These are phyloP conservation scores for Podospora appendiculata DNA, from an alignment of 495 filamentous ascomycete species.

Conservation along the genomic window DNA sequence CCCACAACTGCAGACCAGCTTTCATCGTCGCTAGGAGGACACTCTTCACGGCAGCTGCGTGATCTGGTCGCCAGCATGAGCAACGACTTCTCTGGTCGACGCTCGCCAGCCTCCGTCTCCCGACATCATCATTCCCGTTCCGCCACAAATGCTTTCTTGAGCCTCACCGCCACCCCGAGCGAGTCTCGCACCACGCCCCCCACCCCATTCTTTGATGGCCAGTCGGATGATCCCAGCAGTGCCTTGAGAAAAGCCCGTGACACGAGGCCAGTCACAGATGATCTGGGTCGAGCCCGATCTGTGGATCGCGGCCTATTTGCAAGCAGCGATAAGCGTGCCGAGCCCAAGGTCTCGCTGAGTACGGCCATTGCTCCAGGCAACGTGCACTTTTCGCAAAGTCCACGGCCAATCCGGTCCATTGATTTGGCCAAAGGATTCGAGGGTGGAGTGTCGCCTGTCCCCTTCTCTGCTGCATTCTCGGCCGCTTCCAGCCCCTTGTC, in stretches of 20 bases:
- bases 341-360: slow-evolving; percentile 55
- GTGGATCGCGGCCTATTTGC: slow-evolving; percentile 50
- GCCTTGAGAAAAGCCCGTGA: slow-evolving; percentile 36
- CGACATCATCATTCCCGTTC: slow-evolving; percentile 34
- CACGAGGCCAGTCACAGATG: slow-evolving; percentile 39
- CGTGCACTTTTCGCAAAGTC: slow-evolving; percentile 42
- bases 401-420: slow-evolving; percentile 23
- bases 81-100: slow-evolving; percentile 36
- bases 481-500: slow-evolving; percentile 25
- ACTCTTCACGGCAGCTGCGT: slow-evolving; percentile 27
- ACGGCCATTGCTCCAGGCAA: slow-evolving; percentile 56
- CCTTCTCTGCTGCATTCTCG: slow-evolving; percentile 25
- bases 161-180: slow-evolving; percentile 25
- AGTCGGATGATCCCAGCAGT: slow-evolving; percentile 29
- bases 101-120: slow-evolving; percentile 15
- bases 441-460: background rate
- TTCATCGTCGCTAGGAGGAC: slow-evolving; percentile 31
- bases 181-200: slow-evolving; percentile 36
- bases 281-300: slow-evolving; percentile 40
- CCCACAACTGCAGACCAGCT: slow-evolving; percentile 31
- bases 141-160: slow-evolving; percentile 48
- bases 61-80: slow-evolving; percentile 32
- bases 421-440: slow-evolving; percentile 17
- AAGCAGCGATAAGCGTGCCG: slow-evolving; percentile 52
- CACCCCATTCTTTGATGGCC: slow-evolving; percentile 40